Conservation (phyloP, 2,329 filamentous ascomycete genomes). For the Bipolaris gigantea region DNA sequence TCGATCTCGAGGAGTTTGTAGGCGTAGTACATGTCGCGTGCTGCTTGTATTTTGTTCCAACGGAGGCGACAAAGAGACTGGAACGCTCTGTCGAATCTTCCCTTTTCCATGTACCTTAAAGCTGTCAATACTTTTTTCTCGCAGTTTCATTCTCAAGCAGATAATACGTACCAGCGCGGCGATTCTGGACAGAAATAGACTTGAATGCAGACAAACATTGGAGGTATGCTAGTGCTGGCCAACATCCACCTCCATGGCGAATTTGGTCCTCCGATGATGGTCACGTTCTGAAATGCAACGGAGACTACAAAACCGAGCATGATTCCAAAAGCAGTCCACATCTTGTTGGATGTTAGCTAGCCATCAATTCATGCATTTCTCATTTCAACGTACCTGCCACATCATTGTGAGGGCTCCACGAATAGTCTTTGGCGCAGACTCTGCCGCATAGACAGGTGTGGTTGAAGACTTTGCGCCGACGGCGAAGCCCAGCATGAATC, state of each 20-base stretch:
- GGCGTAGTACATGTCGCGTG: constrained; percentile 59
- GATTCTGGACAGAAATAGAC: constrained; percentile 39
- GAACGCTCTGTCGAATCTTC: constrained; percentile 40
- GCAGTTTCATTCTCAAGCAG: background rate
- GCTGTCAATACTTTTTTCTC: background rate
- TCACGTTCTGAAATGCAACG: constrained; percentile 34
- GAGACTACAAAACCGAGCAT: constrained; percentile 39
- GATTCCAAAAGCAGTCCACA: constrained; percentile 45
- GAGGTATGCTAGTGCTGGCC: constrained; percentile 36
- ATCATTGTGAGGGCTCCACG: constrained; percentile 56
- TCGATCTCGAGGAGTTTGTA: constrained; percentile 43
- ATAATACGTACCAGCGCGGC: constrained; percentile 28
- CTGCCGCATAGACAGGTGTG: constrained; percentile 53
- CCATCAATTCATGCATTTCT: background rate
- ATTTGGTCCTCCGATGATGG: constrained; percentile 24
- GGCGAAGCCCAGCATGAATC: constrained; percentile 39
- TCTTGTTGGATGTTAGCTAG: constrained; percentile 16
- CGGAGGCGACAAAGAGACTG: constrained; percentile 55
- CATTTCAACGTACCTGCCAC: constrained; percentile 46
- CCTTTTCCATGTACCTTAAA: constrained; percentile 38
- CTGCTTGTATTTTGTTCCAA: constrained; percentile 56
- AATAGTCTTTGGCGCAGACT: constrained; percentile 53
- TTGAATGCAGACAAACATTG: constrained; percentile 35
- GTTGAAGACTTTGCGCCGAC: constrained; percentile 44
- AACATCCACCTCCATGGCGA: constrained; percentile 41